phyloP scores from a whole-genome alignment of 2,329 filamentous ascomycete genomes.

The Xylariaceae sp. region DNA sequence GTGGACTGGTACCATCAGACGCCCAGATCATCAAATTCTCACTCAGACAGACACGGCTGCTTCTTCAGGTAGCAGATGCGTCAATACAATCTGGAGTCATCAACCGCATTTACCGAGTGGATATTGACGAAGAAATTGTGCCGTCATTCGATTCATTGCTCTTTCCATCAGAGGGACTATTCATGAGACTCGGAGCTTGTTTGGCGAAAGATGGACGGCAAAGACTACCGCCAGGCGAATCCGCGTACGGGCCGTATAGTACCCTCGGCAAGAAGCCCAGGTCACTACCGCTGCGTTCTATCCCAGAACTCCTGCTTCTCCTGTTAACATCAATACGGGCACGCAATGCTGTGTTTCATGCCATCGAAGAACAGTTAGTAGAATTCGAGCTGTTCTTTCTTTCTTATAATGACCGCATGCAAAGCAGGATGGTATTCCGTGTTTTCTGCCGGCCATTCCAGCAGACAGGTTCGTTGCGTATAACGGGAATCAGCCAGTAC shows the following conservation, averaged over 20 bases:
- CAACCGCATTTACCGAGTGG: conserved; percentile 31
- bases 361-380: conserved; percentile 15
- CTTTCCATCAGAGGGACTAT: conserved; percentile 36
- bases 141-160: conserved; percentile 21
- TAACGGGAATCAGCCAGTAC: conserved; percentile 40
- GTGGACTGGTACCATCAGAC: conserved; percentile 22
- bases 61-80: conserved; percentile 28
- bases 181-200: conserved; percentile 39
- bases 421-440: conserved; percentile 36
- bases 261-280: conserved; percentile 13
- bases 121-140: conserved; percentile 30
- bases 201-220: conserved; percentile 40
- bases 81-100: conserved; percentile 30
- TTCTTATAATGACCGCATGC: conserved; percentile 39
- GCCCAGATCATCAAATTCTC: conserved; percentile 31
- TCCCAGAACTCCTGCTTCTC: conserved; percentile 33
- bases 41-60: conserved; percentile 25
- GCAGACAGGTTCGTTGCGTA: conserved; percentile 10
- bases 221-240: not conserved
- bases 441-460: conserved; percentile 38
- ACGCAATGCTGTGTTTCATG: conserved; percentile 31
- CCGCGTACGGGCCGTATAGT: no score
- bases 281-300: conserved; percentile 24
- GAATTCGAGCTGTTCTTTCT: conserved; percentile 35
- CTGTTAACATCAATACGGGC: conserved; percentile 37